Conservation (phyloP, 352 stramenopile species). For the Globisporangium sylvaticum region DNA sequence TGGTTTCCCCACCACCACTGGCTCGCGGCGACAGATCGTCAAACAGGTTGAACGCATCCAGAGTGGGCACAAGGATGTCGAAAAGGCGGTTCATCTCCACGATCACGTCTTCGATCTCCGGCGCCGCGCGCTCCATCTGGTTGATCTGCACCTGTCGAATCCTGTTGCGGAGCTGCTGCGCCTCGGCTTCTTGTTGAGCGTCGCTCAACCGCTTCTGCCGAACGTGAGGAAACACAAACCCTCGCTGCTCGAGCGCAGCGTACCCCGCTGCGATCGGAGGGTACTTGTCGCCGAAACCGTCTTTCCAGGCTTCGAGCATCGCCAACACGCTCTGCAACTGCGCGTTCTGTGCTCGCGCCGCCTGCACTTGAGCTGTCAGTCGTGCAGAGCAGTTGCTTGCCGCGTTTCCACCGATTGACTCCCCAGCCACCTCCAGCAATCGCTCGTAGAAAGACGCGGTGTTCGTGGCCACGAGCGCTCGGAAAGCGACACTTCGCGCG, state of each 20-base stretch:
- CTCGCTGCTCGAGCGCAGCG: slow-evolving; percentile 37
- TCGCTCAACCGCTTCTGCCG: slow-evolving; percentile 7
- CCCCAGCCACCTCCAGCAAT: slow-evolving; percentile 43
- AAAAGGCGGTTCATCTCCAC: slow-evolving; percentile 74
- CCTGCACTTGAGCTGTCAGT: slow-evolving; percentile 12
- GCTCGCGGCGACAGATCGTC: not conserved
- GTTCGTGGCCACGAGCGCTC: slow-evolving; percentile 38
- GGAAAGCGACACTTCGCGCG: slow-evolving; percentile 46
- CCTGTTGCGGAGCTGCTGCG: slow-evolving; percentile 9
- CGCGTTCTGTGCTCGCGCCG: not conserved
- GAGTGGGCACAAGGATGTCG: slow-evolving; percentile 67
- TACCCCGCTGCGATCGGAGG: slow-evolving; percentile 51
- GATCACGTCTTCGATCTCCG: slow-evolving; percentile 65
- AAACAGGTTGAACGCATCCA: slow-evolving; percentile 54
- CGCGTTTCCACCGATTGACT: slow-evolving; percentile 1
- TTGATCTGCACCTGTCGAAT: slow-evolving; percentile 20
- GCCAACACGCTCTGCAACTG: slow-evolving; percentile 27
- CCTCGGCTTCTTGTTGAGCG: slow-evolving; percentile 26
- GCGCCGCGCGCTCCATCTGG: slow-evolving; percentile 36
- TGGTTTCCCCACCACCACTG: not conserved
- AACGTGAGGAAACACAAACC: slow-evolving; percentile 48
- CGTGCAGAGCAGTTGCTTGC: not conserved
- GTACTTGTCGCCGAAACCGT: slow-evolving; percentile 55
- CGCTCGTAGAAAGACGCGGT: slow-evolving; percentile 39
- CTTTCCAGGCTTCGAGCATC: slow-evolving; percentile 60